A percentile compares a stretch with the other conserved stretches of the same genome.
Conservation (phyloP, 306 rosid genomes). For the Vigna unguiculata region DNA sequence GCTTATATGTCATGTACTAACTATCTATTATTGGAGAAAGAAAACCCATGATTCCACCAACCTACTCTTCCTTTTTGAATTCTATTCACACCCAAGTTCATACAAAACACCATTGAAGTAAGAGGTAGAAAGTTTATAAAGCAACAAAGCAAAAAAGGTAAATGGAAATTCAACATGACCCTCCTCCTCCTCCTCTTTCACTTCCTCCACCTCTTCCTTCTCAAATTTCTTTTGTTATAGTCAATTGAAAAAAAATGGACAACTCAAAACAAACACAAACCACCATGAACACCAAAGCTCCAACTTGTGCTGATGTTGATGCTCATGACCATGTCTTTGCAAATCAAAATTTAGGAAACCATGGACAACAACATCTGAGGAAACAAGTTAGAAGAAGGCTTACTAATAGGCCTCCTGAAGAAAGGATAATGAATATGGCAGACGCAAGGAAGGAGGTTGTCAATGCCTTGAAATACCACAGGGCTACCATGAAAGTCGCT, state of each 20-base stretch:
- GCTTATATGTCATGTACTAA: constrained; percentile 50
- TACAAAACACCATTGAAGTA: constrained; percentile 40
- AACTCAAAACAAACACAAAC: constrained; percentile 66
- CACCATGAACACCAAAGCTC: constrained; percentile 46
- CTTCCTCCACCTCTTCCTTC: constrained; percentile 15
- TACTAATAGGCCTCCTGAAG: constrained; percentile 71
- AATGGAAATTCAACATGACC: constrained; percentile 59
- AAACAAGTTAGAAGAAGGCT: constrained; percentile 79
- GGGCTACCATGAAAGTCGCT: constrained; percentile 79
- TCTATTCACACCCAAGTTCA: constrained; percentile 40
- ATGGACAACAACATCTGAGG: constrained; percentile 52
- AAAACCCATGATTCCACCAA: constrained; percentile 59
- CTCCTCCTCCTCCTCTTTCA: constrained; percentile 22
- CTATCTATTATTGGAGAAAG: constrained; percentile 48
- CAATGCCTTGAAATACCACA: constrained; percentile 79
- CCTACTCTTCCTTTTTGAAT: constrained; percentile 43
- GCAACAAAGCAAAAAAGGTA: constrained; percentile 37
- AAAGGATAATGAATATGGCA: constrained; percentile 84
- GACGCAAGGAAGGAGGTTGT: constrained; percentile 91
- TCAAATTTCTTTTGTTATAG: constrained; percentile 62
- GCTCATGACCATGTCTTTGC: constrained; percentile 12
- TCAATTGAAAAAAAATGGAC: constrained; percentile 62
- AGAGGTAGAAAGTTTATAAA: constrained; percentile 47
- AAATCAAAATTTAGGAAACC: constrained; percentile 41
- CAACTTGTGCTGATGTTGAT: constrained; percentile 27